phyloP scores from a whole-genome alignment of 768 basidiomycete genomes.

The Rhodotorula kratochvilovae region DNA sequence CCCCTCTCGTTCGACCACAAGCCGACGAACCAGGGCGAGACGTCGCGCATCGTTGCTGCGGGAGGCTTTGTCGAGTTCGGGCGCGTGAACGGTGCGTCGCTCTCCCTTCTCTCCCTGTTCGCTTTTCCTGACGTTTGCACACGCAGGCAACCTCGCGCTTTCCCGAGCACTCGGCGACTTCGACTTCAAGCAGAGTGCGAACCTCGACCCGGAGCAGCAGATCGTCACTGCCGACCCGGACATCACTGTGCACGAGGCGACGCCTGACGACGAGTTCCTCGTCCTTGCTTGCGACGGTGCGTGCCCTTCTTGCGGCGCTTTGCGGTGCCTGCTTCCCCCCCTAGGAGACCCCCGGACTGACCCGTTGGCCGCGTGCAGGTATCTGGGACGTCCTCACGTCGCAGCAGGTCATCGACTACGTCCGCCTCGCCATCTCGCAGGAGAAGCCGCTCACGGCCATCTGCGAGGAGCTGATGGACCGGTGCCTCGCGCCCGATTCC shows the following conservation, averaged over 20 bases:
- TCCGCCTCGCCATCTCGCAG: conserved; percentile 73
- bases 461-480: conserved; percentile 81
- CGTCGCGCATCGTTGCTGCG: conserved; percentile 74
- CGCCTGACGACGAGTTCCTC: conserved; percentile 89
- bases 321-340: no score
- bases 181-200: conserved; percentile 92
- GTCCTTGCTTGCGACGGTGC: conserved; percentile 95
- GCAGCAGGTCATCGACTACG: conserved; percentile 85
- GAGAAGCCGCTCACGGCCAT: conserved; percentile 76
- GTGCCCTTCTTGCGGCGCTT: conserved; percentile 38
- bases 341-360: no score
- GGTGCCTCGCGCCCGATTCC: conserved; percentile 89
- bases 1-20: conserved; percentile 93
- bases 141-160: conserved; percentile 87
- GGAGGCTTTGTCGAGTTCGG: conserved; percentile 96
- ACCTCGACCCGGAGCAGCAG: conserved; percentile 76
- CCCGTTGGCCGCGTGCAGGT: conserved; percentile 54
- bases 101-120: not conserved
- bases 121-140: not conserved
- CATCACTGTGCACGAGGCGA: conserved; percentile 70
- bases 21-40: conserved; percentile 82
- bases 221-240: conserved; percentile 95
- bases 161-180: conserved; percentile 96
- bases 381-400: conserved; percentile 97
- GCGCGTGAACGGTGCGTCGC: conserved; percentile 78